Evolutionary conservation across 441 rosid genomes (phyloP).

Genomic region (Gossypium aridum): DNA sequence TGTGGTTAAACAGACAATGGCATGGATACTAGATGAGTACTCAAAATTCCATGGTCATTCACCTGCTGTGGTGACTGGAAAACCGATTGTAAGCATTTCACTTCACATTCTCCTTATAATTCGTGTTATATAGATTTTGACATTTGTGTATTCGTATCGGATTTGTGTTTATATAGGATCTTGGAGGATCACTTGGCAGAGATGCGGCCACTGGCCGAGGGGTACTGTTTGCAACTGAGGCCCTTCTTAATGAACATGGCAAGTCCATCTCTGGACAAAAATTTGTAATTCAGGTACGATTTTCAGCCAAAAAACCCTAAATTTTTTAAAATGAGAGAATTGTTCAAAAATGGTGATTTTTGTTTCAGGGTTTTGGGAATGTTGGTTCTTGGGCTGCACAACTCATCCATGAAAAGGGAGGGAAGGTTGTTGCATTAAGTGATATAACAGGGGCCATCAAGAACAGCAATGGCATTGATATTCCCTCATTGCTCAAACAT

Average conservation of each 20-base stretch:
- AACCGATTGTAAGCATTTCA: slow-evolving; percentile 37
- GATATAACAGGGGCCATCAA: slow-evolving; percentile 60
- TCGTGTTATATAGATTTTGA: neutral
- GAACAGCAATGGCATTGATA: slow-evolving; percentile 49
- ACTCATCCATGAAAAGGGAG: slow-evolving; percentile 47
- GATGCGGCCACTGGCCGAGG: slow-evolving; percentile 78
- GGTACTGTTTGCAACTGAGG: slow-evolving; percentile 53
- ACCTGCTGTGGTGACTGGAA: slow-evolving; percentile 65
- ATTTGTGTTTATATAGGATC: slow-evolving; percentile 27
- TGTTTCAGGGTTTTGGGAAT: slow-evolving; percentile 64
- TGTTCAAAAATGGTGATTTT: neutral
- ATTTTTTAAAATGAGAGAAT: neutral
- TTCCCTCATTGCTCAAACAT: slow-evolving; percentile 30
- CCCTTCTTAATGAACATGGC: slow-evolving; percentile 52
- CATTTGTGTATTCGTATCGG: neutral
- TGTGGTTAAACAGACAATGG: slow-evolving; percentile 48
- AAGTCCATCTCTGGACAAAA: slow-evolving; percentile 45
- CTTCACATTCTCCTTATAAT: neutral
- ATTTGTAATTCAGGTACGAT: slow-evolving; percentile 45
- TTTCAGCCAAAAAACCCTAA: neutral
- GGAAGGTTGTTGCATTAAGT: slow-evolving; percentile 50
- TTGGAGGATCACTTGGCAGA: slow-evolving; percentile 71
- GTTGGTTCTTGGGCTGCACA: slow-evolving; percentile 70
- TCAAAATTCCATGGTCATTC: slow-evolving; percentile 64
- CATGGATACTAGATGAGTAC: slow-evolving; percentile 71